Base-by-base conservation (phyloP, 2,329 filamentous ascomycete genomes). In the Blastomyces silverae region DNA sequence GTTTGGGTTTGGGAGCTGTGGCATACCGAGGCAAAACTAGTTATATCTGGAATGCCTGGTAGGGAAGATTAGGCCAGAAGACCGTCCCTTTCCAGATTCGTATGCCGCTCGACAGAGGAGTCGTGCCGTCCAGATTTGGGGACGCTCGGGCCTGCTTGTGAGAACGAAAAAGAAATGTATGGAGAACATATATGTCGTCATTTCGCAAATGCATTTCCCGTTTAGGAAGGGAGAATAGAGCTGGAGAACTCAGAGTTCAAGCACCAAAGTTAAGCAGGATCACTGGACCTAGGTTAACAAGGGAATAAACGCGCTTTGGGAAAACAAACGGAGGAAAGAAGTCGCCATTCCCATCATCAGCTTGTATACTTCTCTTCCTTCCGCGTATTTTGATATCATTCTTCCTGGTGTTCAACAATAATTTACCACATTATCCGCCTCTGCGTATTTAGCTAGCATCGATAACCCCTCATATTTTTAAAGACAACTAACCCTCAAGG, bases 141-240 rank as follows among this genome's bases (percentile, higher is more conserved):
- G 34, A 22, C 31, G 3, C 17, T 57, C 28, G n/a, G 34, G 20
- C n/a, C 5, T 3, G 3, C 28, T 56, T 56, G 2, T 13, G 53
- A 34, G 28, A 20, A n/a, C 50, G 17, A 28, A 28, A 31, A 56
- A 13, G 20, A 34, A 56, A 11, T 11, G 15, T 13, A 37, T 34
- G 31, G 7, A n/a, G 20, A 39, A 57, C 2, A 20, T 22, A 57
- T n/a, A 57, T 57, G 55, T 34, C 55, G 55, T 57, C 55, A 57
- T 57, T 57, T 39, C 11, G 3, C 17, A n/a, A 39, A 25, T 53
- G 25, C 15, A 31, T 17, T 53, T 31, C 50, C 50, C 4, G 11
- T 53, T 53, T 7, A 25, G 50, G 50, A 28, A 53, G 25, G 50
- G 25, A 5, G 7, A 53, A 7, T 8, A 31, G 13, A 34, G 1